Base-by-base conservation (phyloP, 148 eudicot species). In the Tetragonia tetragonoides region DNA sequence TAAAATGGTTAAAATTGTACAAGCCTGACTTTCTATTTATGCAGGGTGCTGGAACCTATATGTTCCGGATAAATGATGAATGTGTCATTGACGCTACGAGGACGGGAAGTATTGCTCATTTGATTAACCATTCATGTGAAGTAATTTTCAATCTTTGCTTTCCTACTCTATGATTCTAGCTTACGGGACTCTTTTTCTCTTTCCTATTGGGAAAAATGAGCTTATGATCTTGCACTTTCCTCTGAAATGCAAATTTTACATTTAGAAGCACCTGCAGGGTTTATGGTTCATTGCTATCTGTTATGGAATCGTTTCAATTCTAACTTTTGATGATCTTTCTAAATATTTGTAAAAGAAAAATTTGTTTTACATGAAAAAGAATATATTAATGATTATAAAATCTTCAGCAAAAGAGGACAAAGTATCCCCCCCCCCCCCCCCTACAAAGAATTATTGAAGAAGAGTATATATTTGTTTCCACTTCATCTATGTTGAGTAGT, bases 41-140 rank as follows among this genome's bases (percentile, higher is more conserved):
- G 89, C 90, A 95, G 99, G 97, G 99, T 83, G 97, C 99, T 79
- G 99, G 99, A 77, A 95, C 99, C 72, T 95, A 95, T 79, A 91
- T 95, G 99, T 95, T 95, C 65, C 88, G 99, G 57, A 90, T 95
- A 72, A 94, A 91, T 83, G 92, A 95, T 80, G 97, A 95, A 76
- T 94, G 93, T 74, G 99, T 95, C 70, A 89, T 95, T 81, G 99
- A 95, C 85, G 99, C 99, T 65, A 95, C 99, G 41, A 86, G 95
- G 83, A 93, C 97, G 0, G 99, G 99, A 84, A 95, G 99, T 89
- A 91, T 95, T 78, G 99, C 99, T 68, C 99, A 95, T 90, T 83
- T 95, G 77, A 95, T 95, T 64, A 95, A 95, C 82, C 99, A 95
- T 86, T 91, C 99, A 9, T 95, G 99, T 79, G 97, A 90, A 80